phyloP scores from a whole-genome alignment of 2,329 filamentous ascomycete genomes.

The Xylariaceae sp. region DNA sequence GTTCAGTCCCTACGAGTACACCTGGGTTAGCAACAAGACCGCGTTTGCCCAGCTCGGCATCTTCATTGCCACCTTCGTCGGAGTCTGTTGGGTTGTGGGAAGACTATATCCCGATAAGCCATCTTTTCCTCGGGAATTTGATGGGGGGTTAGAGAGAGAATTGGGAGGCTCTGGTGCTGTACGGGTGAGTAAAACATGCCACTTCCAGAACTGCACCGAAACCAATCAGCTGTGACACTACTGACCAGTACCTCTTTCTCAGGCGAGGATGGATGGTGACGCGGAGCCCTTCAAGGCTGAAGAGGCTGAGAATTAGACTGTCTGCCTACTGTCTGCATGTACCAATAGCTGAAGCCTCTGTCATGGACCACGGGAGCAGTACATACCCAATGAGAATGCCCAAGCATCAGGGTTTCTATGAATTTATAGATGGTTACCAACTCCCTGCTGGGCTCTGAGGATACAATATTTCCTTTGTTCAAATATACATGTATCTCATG shows the following conservation, averaged over 20 bases:
- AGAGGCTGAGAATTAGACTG: slow-evolving; percentile 21
- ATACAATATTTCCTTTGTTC: too few species aligned
- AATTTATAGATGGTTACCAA: too few species aligned
- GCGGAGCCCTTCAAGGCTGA: slow-evolving; percentile 43
- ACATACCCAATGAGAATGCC: too few species aligned
- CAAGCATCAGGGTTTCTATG: too few species aligned
- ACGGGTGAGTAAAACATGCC: slow-evolving; percentile 51
- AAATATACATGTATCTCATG: too few species aligned
- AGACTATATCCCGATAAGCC: slow-evolving; percentile 68
- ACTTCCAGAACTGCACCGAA: background rate
- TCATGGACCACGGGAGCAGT: slow-evolving; percentile 1
- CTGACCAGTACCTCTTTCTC: slow-evolving; percentile 6
- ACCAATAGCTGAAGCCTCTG: slow-evolving; percentile 9
- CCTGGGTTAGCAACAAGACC: slow-evolving; percentile 69
- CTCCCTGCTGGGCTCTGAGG: too few species aligned
- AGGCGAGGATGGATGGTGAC: slow-evolving; percentile 55
- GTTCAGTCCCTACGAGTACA: slow-evolving; percentile 87
- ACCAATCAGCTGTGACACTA: background rate
- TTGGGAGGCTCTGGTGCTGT: slow-evolving; percentile 66
- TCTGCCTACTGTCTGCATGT: slow-evolving; percentile 3
- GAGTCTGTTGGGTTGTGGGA: slow-evolving; percentile 64
- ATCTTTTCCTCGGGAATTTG: slow-evolving; percentile 66
- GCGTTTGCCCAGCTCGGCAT: slow-evolving; percentile 63
- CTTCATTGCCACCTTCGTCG: slow-evolving; percentile 62
- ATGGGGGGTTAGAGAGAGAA: slow-evolving; percentile 69